Evolutionary conservation across 73 alveolate genomes (phyloP).

Genomic region (Symbiodinium pilosum): DNA sequence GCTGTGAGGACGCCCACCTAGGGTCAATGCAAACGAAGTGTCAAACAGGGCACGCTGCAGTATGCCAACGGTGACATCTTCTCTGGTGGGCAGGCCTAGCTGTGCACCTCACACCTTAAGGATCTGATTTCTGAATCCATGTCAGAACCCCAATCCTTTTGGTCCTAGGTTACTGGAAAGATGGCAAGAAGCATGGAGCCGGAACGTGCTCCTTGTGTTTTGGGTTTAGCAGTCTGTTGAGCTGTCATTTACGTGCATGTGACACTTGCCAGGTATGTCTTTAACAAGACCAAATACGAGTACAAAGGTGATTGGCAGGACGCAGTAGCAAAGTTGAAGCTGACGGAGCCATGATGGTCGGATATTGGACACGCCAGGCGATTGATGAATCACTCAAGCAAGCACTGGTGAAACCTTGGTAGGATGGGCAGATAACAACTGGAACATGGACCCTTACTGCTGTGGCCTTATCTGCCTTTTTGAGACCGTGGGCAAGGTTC

Average conservation of each 20-base stretch:
- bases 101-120: no score
- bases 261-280: conserved; percentile 32
- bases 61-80: conserved; percentile 89
- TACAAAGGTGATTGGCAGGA: conserved; percentile 87
- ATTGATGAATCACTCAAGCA: neutral
- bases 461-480: neutral
- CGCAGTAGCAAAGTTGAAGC: neutral
- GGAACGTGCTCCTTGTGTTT: conserved; percentile 40
- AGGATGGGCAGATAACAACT: conserved; percentile 63
- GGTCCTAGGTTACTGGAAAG: conserved; percentile 50
- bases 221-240: neutral
- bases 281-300: conserved; percentile 85
- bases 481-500: no score
- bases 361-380: neutral
- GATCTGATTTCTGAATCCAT: neutral
- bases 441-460: conserved; percentile 90
- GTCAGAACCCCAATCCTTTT: neutral
- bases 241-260: neutral
- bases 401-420: neutral
- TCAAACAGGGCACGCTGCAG: conserved; percentile 76
- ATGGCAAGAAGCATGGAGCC: conserved; percentile 86
- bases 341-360: no score
- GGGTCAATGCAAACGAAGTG: neutral
- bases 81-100: conserved; percentile 9
- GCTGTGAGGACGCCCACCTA: neutral